Conservation (phyloP, 139 green algal genomes). For the Picochlorum sp. region DNA sequence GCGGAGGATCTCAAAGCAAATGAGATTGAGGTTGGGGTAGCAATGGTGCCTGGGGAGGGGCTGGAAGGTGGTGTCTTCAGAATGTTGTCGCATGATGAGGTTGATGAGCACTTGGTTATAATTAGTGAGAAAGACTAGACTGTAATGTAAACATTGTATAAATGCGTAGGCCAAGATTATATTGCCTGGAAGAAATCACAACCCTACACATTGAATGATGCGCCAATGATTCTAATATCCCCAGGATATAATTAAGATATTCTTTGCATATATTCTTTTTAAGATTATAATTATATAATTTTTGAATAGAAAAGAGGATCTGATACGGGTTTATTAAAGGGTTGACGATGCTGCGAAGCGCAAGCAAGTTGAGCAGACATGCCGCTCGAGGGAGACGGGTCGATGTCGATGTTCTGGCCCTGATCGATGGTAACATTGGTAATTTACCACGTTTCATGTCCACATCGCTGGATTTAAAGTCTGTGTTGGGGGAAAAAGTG, state of each 20-base stretch:
- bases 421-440: neutral
- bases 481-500: conserved; percentile 45
- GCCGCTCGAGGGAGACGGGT: too few relatives aligned
- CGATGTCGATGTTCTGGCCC: too few relatives aligned
- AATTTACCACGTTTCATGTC: neutral
- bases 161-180: neutral
- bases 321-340: too few relatives aligned
- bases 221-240: too few relatives aligned
- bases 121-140: conserved; percentile 81
- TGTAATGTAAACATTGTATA: neutral
- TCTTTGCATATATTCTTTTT: neutral
- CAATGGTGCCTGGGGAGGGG: conserved; percentile 20
- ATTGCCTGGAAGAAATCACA: neutral
- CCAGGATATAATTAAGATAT: too few relatives aligned
- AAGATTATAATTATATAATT: neutral
- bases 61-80: neutral
- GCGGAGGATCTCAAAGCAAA: conserved; percentile 90
- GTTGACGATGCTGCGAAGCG: too few relatives aligned
- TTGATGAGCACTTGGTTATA: conserved; percentile 77
- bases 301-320: neutral
- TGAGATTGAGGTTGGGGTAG: conserved; percentile 86
- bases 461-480: conserved; percentile 37
- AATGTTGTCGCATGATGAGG: conserved; percentile 55
- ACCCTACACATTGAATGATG: too few relatives aligned
- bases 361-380: too few relatives aligned